These are phyloP conservation scores for Macrocystidia cucumis DNA, from an alignment of 1,284 basidiomycete genomes.

Conservation along the genomic window DNA sequence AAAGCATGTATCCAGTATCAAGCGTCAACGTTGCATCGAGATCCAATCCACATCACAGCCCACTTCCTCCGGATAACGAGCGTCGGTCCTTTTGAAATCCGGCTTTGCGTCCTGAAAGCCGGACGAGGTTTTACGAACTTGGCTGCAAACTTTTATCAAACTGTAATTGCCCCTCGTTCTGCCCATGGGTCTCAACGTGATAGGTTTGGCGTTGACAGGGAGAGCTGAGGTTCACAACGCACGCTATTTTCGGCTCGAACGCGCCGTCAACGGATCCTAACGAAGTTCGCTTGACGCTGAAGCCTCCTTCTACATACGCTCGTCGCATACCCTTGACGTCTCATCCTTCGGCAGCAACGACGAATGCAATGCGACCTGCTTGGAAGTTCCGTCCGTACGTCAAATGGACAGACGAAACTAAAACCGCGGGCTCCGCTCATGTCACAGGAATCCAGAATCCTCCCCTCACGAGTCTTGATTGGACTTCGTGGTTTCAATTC, in stretches of 20 bases:
- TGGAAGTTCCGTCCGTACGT: slow-evolving; percentile 31
- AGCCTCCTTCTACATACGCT: slow-evolving; percentile 45
- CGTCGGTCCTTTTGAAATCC: slow-evolving; percentile 34
- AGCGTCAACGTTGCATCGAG: slow-evolving; percentile 33
- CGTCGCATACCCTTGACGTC: slow-evolving; percentile 43
- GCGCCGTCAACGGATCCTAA: slow-evolving; percentile 20
- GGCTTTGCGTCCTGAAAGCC: slow-evolving; percentile 33
- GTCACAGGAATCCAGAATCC: slow-evolving; percentile 29
- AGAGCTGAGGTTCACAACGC: slow-evolving; percentile 36
- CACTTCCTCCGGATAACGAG: slow-evolving; percentile 44
- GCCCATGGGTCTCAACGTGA: slow-evolving; percentile 2
- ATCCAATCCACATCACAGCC: slow-evolving; percentile 51
- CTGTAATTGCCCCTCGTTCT: slow-evolving; percentile 34
- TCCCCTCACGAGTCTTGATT: slow-evolving; percentile 36
- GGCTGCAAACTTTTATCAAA: slow-evolving; percentile 45
- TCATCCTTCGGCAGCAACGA: slow-evolving; percentile 35
- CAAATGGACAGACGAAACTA: slow-evolving; percentile 30
- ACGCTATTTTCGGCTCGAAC: slow-evolving; percentile 49
- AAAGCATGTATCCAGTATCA: slow-evolving; percentile 47
- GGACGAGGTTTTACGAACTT: slow-evolving; percentile 49
- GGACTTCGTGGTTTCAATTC: slow-evolving; percentile 51
- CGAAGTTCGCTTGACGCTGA: slow-evolving; percentile 22
- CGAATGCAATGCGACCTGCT: slow-evolving; percentile 12
- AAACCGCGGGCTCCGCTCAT: too few species aligned
- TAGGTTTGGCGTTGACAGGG: slow-evolving; percentile 22